Evolutionary conservation across 1,284 basidiomycete genomes (phyloP).

Genomic region (Sutorius eximius): DNA sequence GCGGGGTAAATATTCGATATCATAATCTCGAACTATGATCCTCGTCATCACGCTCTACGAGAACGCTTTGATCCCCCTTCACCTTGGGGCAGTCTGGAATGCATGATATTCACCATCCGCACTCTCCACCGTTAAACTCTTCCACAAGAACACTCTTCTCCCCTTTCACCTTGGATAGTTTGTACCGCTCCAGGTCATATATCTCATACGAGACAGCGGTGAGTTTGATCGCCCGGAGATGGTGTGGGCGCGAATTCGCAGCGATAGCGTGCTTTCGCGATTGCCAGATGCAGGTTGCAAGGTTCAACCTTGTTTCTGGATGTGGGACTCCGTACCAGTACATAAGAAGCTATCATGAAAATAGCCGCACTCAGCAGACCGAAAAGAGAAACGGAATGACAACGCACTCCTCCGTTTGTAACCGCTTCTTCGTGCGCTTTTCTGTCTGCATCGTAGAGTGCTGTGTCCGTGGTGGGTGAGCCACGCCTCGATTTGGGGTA

Average conservation of each 20-base stretch:
- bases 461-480: slow-evolving; percentile 40
- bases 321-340: slow-evolving; percentile 94
- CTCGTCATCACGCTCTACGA: not conserved
- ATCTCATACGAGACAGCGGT: slow-evolving; percentile 76
- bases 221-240: slow-evolving; percentile 79
- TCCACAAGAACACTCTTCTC: slow-evolving; percentile 54
- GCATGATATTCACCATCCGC: slow-evolving; percentile 58
- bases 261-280: slow-evolving; percentile 78
- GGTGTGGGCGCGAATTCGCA: slow-evolving; percentile 78
- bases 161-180: slow-evolving; percentile 65
- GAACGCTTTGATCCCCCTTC: not conserved
- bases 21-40: not conserved
- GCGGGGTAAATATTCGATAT: slow-evolving; percentile 1
- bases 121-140: slow-evolving; percentile 63
- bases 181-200: slow-evolving; percentile 77
- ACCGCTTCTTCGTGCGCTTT: slow-evolving; percentile 90
- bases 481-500: slow-evolving; percentile 4
- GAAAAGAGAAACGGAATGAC: not conserved
- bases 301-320: slow-evolving; percentile 71
- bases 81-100: not conserved
- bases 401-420: slow-evolving; percentile 73
- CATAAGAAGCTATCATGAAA: slow-evolving; percentile 56
- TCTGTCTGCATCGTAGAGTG: slow-evolving; percentile 82
- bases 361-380: slow-evolving; percentile 7
- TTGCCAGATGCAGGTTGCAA: slow-evolving; percentile 96